Base-by-base conservation (phyloP, 257 asterid genomes). In the Plectranthus barbatus region DNA sequence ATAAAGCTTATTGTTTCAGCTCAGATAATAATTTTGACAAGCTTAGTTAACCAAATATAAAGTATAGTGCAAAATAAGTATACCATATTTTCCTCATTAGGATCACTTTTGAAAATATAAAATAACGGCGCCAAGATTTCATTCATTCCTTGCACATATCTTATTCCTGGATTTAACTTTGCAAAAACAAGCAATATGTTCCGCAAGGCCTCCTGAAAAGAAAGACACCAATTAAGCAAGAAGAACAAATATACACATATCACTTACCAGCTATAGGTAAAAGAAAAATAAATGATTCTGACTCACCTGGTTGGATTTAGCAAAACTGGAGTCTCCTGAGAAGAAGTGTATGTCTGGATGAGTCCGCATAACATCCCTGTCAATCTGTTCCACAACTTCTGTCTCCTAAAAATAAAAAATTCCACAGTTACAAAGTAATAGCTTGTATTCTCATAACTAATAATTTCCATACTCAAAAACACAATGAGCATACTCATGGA, bases 81-180 rank as follows among this genome's bases (percentile, higher is more conserved):
- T 77, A 86, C 98, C 44, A 77, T 80, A 71, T 83, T 82, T 73
- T 88, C 97, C 63, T 83, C 93, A 47, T 70, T 69, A 21, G 95
- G 93, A 62, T 92, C 98, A 65, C 76, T 92, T 74, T 77, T 82
- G 76, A 88, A 88, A 61, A 89, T 84, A 64, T 80, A 88, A 70
- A 63, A 88, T 19, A 92, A 71, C 48, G 98, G 98, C 0, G 98
- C 98, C 79, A 92, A 76, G 53, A 92, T 62, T 84, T 92, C 98
- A 79, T 91, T 91, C 98, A 91, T 91, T 78, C 98, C 98, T 83
- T 91, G 98, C 67, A 92, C 98, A 26, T 92, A 92, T 92, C 95
- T 81, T 79, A 91, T 86, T 68, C 98, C 97, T 36, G 98, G 98
- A 79, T 91, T 91, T 77, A 91, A 74, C 81, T 91, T 91, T 17